A percentile compares a stretch with the other conserved stretches of the same genome.
Conservation (phyloP, 2,329 filamentous ascomycete species). For the Aspergillus jensenii region DNA sequence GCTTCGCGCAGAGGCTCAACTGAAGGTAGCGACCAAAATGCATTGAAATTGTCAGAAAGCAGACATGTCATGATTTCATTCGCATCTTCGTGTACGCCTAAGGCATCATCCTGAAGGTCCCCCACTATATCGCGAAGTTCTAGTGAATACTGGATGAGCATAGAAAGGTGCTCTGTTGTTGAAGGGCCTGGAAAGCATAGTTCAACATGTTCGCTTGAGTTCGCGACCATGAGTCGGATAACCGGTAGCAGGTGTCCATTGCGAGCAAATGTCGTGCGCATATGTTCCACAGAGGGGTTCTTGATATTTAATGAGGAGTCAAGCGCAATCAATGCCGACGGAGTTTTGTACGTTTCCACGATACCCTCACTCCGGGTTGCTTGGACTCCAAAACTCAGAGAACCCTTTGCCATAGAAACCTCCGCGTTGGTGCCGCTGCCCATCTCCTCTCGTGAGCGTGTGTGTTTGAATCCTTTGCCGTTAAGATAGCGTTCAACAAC, state of each 20-base stretch:
- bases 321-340: constrained; percentile 44
- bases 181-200: constrained; percentile 41
- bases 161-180: constrained; percentile 32
- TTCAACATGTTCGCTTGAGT: constrained; percentile 48
- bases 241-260: constrained; percentile 41
- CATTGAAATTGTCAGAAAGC: constrained; percentile 34
- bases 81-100: constrained; percentile 41
- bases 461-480: constrained; percentile 40
- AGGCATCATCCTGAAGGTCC: constrained; percentile 43
- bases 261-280: constrained; percentile 38
- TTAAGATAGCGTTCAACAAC: constrained; percentile 44
- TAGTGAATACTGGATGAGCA: constrained; percentile 35
- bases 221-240: constrained; percentile 46
- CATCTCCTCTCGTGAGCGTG: constrained; percentile 32
- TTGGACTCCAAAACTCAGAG: constrained; percentile 39
- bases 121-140: constrained; percentile 37
- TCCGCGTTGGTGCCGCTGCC: constrained; percentile 31
- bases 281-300: constrained; percentile 39
- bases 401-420: constrained; percentile 36
- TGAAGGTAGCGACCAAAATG: constrained; percentile 38
- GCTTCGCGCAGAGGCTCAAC: constrained; percentile 40
- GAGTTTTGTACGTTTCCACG: constrained; percentile 33
- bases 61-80: constrained; percentile 37
- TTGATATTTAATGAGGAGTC: constrained; percentile 44
- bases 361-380: constrained; percentile 30